Evolutionary conservation across 148 eudicot genomes (phyloP), one percentile per base, ranked within the genome.

Genomic region (Salicornia ramosissima): DNA sequence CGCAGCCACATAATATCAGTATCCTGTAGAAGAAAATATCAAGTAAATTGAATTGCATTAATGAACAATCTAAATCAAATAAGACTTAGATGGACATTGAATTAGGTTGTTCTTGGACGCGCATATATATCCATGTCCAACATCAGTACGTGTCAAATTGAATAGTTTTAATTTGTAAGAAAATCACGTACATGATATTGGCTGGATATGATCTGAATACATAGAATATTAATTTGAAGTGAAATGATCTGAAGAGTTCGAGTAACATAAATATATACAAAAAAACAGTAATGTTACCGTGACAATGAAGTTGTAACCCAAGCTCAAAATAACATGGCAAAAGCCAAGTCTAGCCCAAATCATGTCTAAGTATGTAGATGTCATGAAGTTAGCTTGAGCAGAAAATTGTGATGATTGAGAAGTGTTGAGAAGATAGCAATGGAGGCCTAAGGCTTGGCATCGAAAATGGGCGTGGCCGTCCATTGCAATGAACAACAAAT

Each of bases 251-350:
- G n/a, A n/a, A n/a, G n/a, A n/a, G n/a, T n/a, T n/a, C n/a, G n/a
- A n/a, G n/a, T n/a, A n/a, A n/a, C n/a, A n/a, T n/a, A n/a, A n/a
- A n/a, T n/a, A n/a, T n/a, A n/a, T n/a, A n/a, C n/a, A n/a, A n/a
- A n/a, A n/a, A n/a, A n/a, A n/a, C n/a, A n/a, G 25, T 25, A 55
- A 36, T 55, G 18, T 45, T 82, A 82, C 90, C 75, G 90, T 80
- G 62, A 77, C 71, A 34, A 88, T 33, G 66, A 83, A 84, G 69
- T 83, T 78, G 68, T 82, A 86, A 18, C 94, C 90, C 50, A 79
- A 43, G 64, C 74, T 52, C 46, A 88, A 76, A 68, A 84, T 78
- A 14, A 72, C 70, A 0, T 58, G 80, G 52, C 81, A 79, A 34
- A 87, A 71, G 18, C 68, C 80, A 18, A 73, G 81, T 67, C 83